A percentile compares a stretch with the other conserved stretches of the same genome.
These are phyloP conservation scores for Kwoniella sp. DNA, from an alignment of 768 basidiomycete species.

Conservation along the genomic window DNA sequence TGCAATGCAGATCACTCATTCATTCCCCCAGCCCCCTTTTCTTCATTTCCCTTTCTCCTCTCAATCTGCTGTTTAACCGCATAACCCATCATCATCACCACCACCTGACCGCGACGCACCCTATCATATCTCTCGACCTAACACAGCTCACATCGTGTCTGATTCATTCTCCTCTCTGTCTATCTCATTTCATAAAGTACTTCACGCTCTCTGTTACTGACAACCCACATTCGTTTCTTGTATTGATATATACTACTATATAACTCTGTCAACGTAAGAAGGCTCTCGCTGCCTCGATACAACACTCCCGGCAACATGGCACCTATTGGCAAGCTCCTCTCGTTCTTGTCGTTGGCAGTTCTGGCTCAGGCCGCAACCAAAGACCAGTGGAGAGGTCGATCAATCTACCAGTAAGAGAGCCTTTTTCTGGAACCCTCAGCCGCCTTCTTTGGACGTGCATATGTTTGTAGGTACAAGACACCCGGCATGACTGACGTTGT, in stretches of 20 bases:
- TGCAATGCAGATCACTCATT: constrained; percentile 1
- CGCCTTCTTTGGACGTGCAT: too few relatives aligned
- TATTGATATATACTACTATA: background rate
- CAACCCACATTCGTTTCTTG: background rate
- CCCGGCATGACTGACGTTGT: background rate
- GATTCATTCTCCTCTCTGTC: background rate
- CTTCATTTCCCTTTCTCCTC: background rate
- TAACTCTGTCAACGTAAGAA: background rate
- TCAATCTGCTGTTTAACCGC: too few relatives aligned
- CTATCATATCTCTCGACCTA: background rate
- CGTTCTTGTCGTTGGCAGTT: background rate
- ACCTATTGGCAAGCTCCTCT: background rate
- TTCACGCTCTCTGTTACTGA: background rate
- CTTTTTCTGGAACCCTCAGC: too few relatives aligned
- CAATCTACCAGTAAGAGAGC: constrained; percentile 41
- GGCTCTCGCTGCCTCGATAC: background rate
- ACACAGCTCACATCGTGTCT: background rate
- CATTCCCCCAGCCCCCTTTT: background rate
- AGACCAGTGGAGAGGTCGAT: constrained; percentile 43
- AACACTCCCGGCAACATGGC: background rate
- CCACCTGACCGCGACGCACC: background rate
- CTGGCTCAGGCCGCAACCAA: constrained; percentile 33
- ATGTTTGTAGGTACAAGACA: too few relatives aligned
- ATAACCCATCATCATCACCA: too few relatives aligned
- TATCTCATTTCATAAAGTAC: background rate